These are phyloP conservation scores for Hyphodiscus hymeniophilus DNA, from an alignment of 495 filamentous ascomycete genomes.

Conservation along the genomic window DNA sequence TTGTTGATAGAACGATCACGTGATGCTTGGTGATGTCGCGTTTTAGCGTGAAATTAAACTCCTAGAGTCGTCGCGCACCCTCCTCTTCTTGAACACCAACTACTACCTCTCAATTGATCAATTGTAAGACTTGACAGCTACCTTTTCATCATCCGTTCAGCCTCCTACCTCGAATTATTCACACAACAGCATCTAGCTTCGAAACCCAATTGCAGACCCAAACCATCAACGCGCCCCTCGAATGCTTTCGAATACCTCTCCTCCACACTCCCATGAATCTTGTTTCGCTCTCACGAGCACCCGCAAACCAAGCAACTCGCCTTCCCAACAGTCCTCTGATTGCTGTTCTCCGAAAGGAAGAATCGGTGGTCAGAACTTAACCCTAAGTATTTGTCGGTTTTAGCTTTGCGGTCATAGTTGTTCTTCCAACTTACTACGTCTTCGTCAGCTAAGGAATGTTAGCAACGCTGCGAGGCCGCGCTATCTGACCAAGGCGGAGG, in stretches of 20 bases:
- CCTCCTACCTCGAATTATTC: conserved; percentile 3
- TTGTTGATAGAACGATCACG: background rate
- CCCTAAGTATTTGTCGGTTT: conserved; percentile 60
- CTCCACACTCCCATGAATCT: conserved; percentile 19
- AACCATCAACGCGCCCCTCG: conserved; percentile 11
- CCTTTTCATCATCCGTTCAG: background rate
- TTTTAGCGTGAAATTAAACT: background rate
- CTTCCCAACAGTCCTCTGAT: conserved; percentile 61
- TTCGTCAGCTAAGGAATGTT: conserved; percentile 18
- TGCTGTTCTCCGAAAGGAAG: conserved; percentile 57
- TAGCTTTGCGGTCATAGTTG: conserved; percentile 42
- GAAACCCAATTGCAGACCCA: conserved; percentile 13
- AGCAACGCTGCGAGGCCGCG: conserved; percentile 18
- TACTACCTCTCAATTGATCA: conserved; percentile 14
- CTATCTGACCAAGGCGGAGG: conserved; percentile 12
- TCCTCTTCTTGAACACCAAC: conserved; percentile 8
- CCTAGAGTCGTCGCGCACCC: too few relatives aligned
- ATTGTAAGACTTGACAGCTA: conserved; percentile 16
- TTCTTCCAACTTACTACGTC: conserved; percentile 35
- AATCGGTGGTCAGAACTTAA: conserved; percentile 67
- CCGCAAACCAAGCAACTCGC: conserved; percentile 46
- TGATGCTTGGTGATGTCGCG: background rate
- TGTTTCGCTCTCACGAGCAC: conserved; percentile 31
- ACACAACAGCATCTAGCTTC: conserved; percentile 4
- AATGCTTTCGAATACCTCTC: conserved; percentile 19